Evolutionary conservation across 2,329 filamentous ascomycete genomes (phyloP), one percentile per base, ranked within the genome.

Genomic region (Fusarium staphyleae): DNA sequence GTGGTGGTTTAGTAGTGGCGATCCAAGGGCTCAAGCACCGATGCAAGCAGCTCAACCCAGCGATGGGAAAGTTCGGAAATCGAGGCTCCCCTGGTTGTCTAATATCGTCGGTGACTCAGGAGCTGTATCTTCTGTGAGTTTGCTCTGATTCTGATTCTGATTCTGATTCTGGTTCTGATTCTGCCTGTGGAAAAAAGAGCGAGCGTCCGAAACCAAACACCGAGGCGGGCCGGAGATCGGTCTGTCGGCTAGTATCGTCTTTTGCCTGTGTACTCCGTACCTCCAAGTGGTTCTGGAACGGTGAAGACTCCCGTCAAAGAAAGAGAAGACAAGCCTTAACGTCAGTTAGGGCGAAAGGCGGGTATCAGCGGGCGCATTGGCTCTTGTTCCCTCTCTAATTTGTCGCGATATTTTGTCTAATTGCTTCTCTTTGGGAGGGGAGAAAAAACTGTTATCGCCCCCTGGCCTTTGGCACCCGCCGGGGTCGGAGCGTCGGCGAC

Each of bases 161-260:
- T n/a, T n/a, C n/a, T n/a, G n/a, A n/a, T n/a, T n/a, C n/a, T n/a
- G n/a, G 19, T 24, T 24, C 22, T 9, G 8, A 8, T 24, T 24
- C 28, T 30, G 28, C 28, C 13, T 30, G 47, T 33, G 41, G 47
- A 61, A 53, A 47, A 47, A 29, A 44, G 29, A 32, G 12, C 45
- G 36, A 34, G 16, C 37, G 15, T 26, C 53, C 30, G 53, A 52
- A 43, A n/a, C 44, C 51, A 54, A 62, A 24, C 24, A 34, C 63
- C 63, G 63, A 66, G 47, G 60, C 60, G 55, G 60, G 63, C 47
- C 50, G 58, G 60, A 48, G 48, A 22, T 34, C n/a, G 32, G 57
- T 32, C 55, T 36, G 63, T 63, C 64, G 64, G 65, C 49, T 66
- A 66, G 48, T 66, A 51, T 67, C 65, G 65, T 63, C 62, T 60